Conservation (phyloP, 2,329 filamentous ascomycete genomes). For the Hypoxylon sp. region DNA sequence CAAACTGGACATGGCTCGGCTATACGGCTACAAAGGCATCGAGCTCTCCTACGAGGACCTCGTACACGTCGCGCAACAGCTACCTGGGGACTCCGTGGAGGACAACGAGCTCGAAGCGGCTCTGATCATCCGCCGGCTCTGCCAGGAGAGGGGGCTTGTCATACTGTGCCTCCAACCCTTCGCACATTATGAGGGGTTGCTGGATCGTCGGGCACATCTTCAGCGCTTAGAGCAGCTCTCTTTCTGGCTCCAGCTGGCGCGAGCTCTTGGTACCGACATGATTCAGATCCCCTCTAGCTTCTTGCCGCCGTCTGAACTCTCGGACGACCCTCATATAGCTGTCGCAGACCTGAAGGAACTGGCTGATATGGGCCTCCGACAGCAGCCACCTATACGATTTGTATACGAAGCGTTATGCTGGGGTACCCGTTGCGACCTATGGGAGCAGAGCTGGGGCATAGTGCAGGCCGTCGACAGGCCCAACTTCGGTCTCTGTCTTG, state of each 20-base stretch:
- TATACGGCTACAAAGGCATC: conserved; percentile 76
- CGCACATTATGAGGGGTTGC: conserved; percentile 81
- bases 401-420: conserved; percentile 82
- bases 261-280: conserved; percentile 76
- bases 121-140: conserved; percentile 69
- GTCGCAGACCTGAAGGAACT: conserved; percentile 74
- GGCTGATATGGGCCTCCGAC: conserved; percentile 75
- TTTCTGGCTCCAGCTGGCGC: conserved; percentile 78
- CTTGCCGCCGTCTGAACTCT: conserved; percentile 64
- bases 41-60: conserved; percentile 87
- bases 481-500: conserved; percentile 84
- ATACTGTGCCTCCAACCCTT: conserved; percentile 83
- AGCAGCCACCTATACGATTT: conserved; percentile 73
- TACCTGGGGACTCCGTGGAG: conserved; percentile 59
- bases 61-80: conserved; percentile 67
- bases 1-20: conserved; percentile 78
- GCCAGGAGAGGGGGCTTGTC: conserved; percentile 66
- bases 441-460: conserved; percentile 80
- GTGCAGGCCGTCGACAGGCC: conserved; percentile 74
- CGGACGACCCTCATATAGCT: conserved; percentile 67
- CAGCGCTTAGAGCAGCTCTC: conserved; percentile 73
- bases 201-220: conserved; percentile 72
- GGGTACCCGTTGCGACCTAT: conserved; percentile 78
- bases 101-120: conserved; percentile 72
- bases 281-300: conserved; percentile 83